These are phyloP conservation scores for Fusarium dlaminii DNA, from an alignment of 2,329 filamentous ascomycete genomes.

Conservation along the genomic window DNA sequence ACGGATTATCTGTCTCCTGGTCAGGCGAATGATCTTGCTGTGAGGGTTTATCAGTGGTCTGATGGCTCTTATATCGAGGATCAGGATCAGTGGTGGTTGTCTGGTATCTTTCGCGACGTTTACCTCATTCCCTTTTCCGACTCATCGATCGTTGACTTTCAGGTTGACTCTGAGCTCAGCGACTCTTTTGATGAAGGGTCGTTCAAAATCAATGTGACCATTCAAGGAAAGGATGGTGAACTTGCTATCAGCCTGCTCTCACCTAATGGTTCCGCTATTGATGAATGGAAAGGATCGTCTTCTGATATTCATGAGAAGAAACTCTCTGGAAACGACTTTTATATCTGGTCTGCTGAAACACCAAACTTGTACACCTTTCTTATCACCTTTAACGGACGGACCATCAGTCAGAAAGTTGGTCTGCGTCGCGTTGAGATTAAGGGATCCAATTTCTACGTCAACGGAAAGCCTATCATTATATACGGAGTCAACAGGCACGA, in stretches of 20 bases:
- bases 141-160: conserved; percentile 51
- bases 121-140: conserved; percentile 69
- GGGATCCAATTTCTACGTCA: conserved; percentile 70
- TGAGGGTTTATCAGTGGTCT: conserved; percentile 77
- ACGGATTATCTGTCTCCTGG: conserved; percentile 58
- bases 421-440: conserved; percentile 71
- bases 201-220: conserved; percentile 59
- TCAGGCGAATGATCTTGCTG: conserved; percentile 65
- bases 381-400: conserved; percentile 48
- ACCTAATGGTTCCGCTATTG: conserved; percentile 42
- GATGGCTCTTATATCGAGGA: conserved; percentile 79
- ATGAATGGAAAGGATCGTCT: conserved; percentile 36
- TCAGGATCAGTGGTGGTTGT: conserved; percentile 74
- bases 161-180: conserved; percentile 63
- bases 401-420: conserved; percentile 65
- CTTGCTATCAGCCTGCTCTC: conserved; percentile 51
- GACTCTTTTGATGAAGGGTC: conserved; percentile 62
- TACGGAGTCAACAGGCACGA: conserved; percentile 78
- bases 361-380: conserved; percentile 68
- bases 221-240: conserved; percentile 57
- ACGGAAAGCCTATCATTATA: conserved; percentile 71
- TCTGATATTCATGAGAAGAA: conserved; percentile 51
- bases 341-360: conserved; percentile 76
- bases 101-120: conserved; percentile 73
- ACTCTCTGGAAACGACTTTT: conserved; percentile 58